A percentile compares a stretch with the other conserved stretches of the same genome.
These are phyloP conservation scores for Trichoderma virens DNA, from an alignment of 495 filamentous ascomycete species.

Conservation along the genomic window DNA sequence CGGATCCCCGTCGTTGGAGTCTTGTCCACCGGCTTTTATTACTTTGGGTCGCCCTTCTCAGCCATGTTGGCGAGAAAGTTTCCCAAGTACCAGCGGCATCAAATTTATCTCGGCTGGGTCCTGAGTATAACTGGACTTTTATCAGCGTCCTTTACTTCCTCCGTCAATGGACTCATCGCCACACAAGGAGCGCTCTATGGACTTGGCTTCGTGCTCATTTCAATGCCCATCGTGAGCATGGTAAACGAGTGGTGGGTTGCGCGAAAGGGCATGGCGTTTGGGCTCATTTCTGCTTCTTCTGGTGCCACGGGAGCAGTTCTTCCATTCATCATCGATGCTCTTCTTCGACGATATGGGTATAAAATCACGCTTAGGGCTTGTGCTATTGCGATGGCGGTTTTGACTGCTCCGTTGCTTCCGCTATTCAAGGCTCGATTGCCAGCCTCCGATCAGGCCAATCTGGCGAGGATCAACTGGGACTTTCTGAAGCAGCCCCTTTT, in stretches of 20 bases:
- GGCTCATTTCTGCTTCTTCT: slow-evolving; percentile 28
- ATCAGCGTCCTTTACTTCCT: slow-evolving; percentile 25
- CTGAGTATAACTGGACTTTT: slow-evolving; percentile 24
- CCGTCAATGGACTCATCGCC: slow-evolving; percentile 23
- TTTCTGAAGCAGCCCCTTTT: slow-evolving; percentile 25
- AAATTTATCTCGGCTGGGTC: slow-evolving; percentile 26
- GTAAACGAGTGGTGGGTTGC: slow-evolving; percentile 34
- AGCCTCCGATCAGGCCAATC: slow-evolving; percentile 13
- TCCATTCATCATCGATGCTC: slow-evolving; percentile 25
- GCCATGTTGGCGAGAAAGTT: slow-evolving; percentile 23
- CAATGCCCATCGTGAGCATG: slow-evolving; percentile 29
- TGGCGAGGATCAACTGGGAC: slow-evolving; percentile 14
- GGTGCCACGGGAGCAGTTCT: slow-evolving; percentile 28
- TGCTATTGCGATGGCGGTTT: slow-evolving; percentile 24
- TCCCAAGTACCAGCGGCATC: slow-evolving; percentile 19
- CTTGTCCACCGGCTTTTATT: slow-evolving; percentile 23
- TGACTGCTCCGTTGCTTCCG: slow-evolving; percentile 25
- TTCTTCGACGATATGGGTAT: slow-evolving; percentile 28
- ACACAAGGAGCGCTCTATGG: slow-evolving; percentile 34
- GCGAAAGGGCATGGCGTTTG: slow-evolving; percentile 35
- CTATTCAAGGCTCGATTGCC: slow-evolving; percentile 26
- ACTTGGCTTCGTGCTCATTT: slow-evolving; percentile 28
- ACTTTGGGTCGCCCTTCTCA: slow-evolving; percentile 23
- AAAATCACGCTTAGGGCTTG: slow-evolving; percentile 29
- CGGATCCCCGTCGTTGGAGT: slow-evolving; percentile 29